Conservation (phyloP, 306 rosid species). For the Ziziphus jujuba region DNA sequence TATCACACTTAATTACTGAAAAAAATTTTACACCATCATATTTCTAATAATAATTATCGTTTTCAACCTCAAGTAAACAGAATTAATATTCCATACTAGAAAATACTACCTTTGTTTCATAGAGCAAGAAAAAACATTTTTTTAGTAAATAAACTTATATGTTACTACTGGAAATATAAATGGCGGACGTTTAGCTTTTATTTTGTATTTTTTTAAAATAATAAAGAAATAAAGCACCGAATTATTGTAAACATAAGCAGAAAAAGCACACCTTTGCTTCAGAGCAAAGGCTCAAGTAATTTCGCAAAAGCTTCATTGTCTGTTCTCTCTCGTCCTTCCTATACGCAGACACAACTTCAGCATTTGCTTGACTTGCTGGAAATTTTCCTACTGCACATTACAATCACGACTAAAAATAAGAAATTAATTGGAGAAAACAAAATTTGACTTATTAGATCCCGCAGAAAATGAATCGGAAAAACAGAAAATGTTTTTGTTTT, state of each 20-base stretch:
- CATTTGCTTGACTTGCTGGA: constrained; percentile 68
- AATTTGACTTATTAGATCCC: background rate
- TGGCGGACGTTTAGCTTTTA: no score
- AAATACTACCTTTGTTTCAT: no score
- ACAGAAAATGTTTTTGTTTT: background rate
- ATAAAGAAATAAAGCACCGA: background rate
- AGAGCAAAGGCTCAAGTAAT: constrained; percentile 47
- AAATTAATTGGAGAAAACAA: background rate
- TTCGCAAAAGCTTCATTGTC: constrained; percentile 44
- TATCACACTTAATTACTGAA: no score
- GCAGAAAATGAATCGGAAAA: background rate
- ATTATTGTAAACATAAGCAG: background rate
- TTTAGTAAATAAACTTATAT: no score
- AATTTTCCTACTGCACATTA: constrained; percentile 75
- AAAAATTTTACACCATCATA: no score
- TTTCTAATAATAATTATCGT: no score
- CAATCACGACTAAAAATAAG: background rate
- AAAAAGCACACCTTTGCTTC: constrained; percentile 52
- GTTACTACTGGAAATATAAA: no score
- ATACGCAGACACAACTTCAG: constrained; percentile 56
- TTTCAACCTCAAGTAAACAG: no score
- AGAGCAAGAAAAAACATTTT: no score
- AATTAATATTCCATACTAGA: no score
- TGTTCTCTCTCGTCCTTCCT: constrained; percentile 63
- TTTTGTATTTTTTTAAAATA: no score